Conservation (phyloP, 192 early-diverging fungal genomes). For the Tieghemiomyces parasiticus region DNA sequence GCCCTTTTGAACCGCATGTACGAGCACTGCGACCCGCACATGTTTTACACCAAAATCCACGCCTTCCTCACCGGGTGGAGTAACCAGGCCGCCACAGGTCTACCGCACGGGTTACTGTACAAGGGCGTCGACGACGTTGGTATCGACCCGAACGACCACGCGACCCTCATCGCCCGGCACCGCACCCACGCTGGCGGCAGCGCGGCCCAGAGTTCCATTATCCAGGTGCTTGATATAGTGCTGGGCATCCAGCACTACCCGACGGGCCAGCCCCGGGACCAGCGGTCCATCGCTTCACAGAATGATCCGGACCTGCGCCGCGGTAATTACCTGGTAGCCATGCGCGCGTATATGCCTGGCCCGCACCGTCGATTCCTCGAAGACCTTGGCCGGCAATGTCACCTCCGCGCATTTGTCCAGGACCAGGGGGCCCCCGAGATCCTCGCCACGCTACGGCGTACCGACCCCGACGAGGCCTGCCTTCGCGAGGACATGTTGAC, state of each 20-base stretch:
- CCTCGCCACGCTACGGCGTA: neutral
- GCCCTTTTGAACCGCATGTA: slow-evolving; percentile 58
- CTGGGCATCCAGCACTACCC: slow-evolving; percentile 79
- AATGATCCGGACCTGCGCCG: slow-evolving; percentile 15
- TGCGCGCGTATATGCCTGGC: slow-evolving; percentile 88
- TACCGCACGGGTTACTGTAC: slow-evolving; percentile 82
- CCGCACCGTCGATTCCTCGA: slow-evolving; percentile 75
- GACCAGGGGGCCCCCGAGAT: neutral
- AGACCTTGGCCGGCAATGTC: slow-evolving; percentile 46
- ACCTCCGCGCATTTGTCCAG: slow-evolving; percentile 48
- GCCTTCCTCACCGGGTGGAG: slow-evolving; percentile 87
- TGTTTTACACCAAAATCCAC: slow-evolving; percentile 89
- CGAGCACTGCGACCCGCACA: slow-evolving; percentile 86
- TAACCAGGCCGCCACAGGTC: slow-evolving; percentile 68
- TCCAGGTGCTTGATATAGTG: slow-evolving; percentile 79
- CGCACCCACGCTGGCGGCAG: slow-evolving; percentile 78
- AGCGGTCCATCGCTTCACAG: neutral
- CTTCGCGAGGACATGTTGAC: slow-evolving; percentile 30
- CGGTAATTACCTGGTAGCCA: slow-evolving; percentile 69
- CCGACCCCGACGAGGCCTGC: slow-evolving; percentile 10
- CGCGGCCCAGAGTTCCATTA: slow-evolving; percentile 86
- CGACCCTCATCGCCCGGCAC: slow-evolving; percentile 38
- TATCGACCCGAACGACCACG: slow-evolving; percentile 14
- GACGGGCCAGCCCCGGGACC: slow-evolving; percentile 29
- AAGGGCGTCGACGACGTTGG: slow-evolving; percentile 57